Evolutionary conservation across 192 early-diverging fungal genomes (phyloP).

Genomic region (Gonapodya sp.): DNA sequence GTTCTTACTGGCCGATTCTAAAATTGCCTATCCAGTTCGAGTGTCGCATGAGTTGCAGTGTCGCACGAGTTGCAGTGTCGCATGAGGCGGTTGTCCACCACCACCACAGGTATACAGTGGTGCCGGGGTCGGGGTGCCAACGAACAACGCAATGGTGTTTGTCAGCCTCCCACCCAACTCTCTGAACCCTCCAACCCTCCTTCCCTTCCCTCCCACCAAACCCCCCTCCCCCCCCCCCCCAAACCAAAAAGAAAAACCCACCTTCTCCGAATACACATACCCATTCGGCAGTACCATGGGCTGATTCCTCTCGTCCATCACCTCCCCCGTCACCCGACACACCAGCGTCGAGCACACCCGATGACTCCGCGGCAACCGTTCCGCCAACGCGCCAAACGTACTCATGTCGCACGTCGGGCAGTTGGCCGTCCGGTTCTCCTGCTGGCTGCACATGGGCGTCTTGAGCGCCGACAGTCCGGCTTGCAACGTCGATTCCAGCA

Average conservation of each 20-base stretch:
- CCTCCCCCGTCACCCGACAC: slow-evolving; percentile 79
- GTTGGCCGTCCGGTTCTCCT: slow-evolving; percentile 73
- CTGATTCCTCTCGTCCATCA: slow-evolving; percentile 95
- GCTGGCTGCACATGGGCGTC: slow-evolving; percentile 69
- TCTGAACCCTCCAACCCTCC: not conserved
- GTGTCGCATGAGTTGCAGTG: not conserved
- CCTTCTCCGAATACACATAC: slow-evolving; percentile 80
- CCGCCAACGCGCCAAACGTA: slow-evolving; percentile 76
- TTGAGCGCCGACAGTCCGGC: slow-evolving; percentile 94
- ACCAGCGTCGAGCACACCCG: slow-evolving; percentile 93
- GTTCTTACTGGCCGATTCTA: slow-evolving; percentile 56
- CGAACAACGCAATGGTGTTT: not conserved
- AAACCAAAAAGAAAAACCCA: slow-evolving; percentile 28
- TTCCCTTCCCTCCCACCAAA: not conserved
- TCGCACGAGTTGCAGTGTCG: not conserved
- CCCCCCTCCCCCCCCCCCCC: not conserved
- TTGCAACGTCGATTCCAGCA: slow-evolving; percentile 80
- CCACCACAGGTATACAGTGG: too few species aligned
- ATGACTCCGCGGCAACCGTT: slow-evolving; percentile 79
- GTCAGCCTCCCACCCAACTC: too few species aligned
- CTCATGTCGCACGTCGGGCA: slow-evolving; percentile 88
- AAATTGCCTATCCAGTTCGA: slow-evolving; percentile 51
- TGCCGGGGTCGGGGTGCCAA: not conserved
- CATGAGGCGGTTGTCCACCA: too few species aligned
- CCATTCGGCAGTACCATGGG: slow-evolving; percentile 96